Base-by-base conservation (phyloP, 2,329 filamentous ascomycete species). In the Monilinia laxa region DNA sequence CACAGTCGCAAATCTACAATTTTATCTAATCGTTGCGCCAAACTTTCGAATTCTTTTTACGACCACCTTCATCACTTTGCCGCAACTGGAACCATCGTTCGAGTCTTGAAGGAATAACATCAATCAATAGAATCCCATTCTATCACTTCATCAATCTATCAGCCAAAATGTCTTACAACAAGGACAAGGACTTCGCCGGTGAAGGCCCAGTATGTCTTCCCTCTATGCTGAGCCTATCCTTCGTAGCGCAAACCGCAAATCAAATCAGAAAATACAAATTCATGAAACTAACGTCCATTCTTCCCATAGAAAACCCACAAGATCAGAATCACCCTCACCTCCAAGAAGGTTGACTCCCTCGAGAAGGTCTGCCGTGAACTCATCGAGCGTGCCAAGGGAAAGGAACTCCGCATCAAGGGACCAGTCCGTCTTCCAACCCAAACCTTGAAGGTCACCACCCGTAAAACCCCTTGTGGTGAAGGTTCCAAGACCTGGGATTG, bases 401-500 rank as follows among this genome's bases (percentile, higher is more conserved):
- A 99, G 93, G 93, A 96, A 80, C 91, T 99, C 79, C 90, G 91
- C 80, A 92, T 96, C 85, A 98, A 98, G 90, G 94, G 95, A 79
- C 93, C 94, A 80, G 94, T 98, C 82, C 93, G 94, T 79, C 90
- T 97, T 78, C 93, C 95, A 77, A 97, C 93, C 85, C 97, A 97
- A 90, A 92, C 88, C 81, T 88, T 98, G 78, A 92, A 95, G 87
- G 69, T 77, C 59, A 76, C 74, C 67, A 76, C 95, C 86, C 91
- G 95, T 80, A 99, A 99, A 91, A 98, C 95, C 74, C 95, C 95
- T 81, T 95, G 91, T 84, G 95, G 95, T 91, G 95, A 99, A 89
- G 95, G 95, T 85, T 96, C 91, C 83, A 99, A 99, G 92, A 99
- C 95, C 80, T 99, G 95, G 95, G 95, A 98, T 82, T 89, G 87